Conservation (phyloP, 129 eudicot genomes). For the Chrysanthemum makinoi region DNA sequence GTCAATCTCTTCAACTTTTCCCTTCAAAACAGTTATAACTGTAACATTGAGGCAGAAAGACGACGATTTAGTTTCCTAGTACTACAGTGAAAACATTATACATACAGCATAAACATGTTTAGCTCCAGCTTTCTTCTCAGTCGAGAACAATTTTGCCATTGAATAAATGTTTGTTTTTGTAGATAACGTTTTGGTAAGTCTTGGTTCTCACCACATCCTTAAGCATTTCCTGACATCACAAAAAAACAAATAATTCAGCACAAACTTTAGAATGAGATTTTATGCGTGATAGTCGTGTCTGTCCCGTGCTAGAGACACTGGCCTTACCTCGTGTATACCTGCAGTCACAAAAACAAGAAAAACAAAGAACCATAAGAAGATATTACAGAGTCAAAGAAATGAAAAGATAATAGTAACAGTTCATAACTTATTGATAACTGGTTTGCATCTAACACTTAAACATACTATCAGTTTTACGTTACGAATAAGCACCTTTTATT, state of each 20-base stretch:
- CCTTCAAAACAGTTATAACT: constrained; percentile 96
- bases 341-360: background rate
- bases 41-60: constrained; percentile 7
- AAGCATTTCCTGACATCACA: constrained; percentile 76
- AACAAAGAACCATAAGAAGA: constrained; percentile 2
- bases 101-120: constrained; percentile 97
- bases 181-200: constrained; percentile 91
- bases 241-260: background rate
- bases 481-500: background rate
- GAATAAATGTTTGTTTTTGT: constrained; percentile 74
- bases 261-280: too few relatives aligned
- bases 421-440: background rate
- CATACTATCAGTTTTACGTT: too few relatives aligned
- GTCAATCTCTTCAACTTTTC: constrained; percentile 88
- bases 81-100: background rate
- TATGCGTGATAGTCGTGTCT: too few relatives aligned
- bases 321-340: constrained; percentile 19
- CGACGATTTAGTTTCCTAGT: constrained; percentile 8
- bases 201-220: constrained; percentile 94
- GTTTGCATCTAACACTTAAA: too few relatives aligned
- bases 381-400: background rate
- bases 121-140: constrained; percentile 97
- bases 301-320: background rate
- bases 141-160: constrained; percentile 94
- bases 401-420: background rate